A percentile compares a stretch with the other conserved stretches of the same genome.
phyloP scores from a whole-genome alignment of 768 basidiomycete genomes.

The Amanita polypyramis region DNA sequence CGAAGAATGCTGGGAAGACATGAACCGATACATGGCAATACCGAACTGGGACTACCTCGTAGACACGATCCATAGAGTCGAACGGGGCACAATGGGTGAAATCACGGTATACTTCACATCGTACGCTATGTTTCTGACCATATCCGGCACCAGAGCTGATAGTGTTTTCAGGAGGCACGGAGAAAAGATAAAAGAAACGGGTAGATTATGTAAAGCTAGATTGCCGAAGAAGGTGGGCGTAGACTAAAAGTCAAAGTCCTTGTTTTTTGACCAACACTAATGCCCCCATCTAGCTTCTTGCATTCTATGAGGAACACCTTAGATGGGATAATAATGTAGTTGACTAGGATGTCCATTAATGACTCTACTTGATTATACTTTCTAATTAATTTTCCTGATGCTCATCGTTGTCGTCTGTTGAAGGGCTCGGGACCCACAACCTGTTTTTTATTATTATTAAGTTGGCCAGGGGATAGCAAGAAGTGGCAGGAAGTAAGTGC shows the following conservation, averaged over 20 bases:
- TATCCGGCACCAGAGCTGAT: not conserved
- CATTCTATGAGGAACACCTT: not conserved
- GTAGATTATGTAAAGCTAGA: not conserved
- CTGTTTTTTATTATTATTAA: too few relatives aligned
- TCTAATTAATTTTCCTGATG: too few relatives aligned
- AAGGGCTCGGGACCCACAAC: too few relatives aligned
- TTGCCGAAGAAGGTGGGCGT: not conserved
- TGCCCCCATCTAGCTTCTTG: not conserved
- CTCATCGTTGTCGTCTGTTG: too few relatives aligned
- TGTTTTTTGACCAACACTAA: not conserved
- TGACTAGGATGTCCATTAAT: too few relatives aligned
- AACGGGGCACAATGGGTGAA: not conserved
- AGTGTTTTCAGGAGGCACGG: slow-evolving; percentile 1
- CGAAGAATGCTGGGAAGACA: slow-evolving; percentile 1
- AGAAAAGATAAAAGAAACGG: slow-evolving; percentile 1
- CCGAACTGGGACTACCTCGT: slow-evolving; percentile 3
- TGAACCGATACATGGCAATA: slow-evolving; percentile 1
- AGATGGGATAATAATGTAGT: slow-evolving; percentile 1
- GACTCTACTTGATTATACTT: too few relatives aligned
- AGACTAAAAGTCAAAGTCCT: too few relatives aligned
- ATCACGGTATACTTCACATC: slow-evolving; percentile 4
- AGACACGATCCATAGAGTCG: slow-evolving; percentile 2
- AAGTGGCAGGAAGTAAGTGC: too few relatives aligned
- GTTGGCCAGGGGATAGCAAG: too few relatives aligned
- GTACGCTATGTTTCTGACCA: not conserved